Evolutionary conservation across 441 rosid genomes (phyloP).

Genomic region (Mallotus repandus): DNA sequence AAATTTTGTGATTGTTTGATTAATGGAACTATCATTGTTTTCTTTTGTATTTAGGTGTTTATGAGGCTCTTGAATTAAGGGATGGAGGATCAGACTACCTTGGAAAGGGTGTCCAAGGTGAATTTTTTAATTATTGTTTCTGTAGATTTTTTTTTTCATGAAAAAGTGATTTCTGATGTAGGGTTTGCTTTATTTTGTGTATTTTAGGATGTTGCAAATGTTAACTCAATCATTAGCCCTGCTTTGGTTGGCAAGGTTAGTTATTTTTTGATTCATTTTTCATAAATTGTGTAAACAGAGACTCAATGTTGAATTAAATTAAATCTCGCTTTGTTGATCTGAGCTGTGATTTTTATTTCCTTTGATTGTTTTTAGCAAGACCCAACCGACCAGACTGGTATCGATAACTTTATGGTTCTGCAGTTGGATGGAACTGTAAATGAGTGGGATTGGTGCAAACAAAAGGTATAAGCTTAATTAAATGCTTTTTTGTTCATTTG

Average conservation of each 20-base stretch:
- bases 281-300: neutral
- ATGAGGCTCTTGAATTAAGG: conserved; percentile 93
- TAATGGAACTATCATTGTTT: neutral
- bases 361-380: conserved; percentile 41
- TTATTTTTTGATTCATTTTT: neutral
- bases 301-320: neutral
- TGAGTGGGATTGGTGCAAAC: conserved; percentile 99
- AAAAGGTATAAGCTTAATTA: conserved; percentile 54
- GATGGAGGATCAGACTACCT: conserved; percentile 97
- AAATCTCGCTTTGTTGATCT: neutral
- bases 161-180: neutral
- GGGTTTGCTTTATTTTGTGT: neutral
- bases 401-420: conserved; percentile 90
- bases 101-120: conserved; percentile 93
- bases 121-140: neutral
- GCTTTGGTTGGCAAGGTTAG: conserved; percentile 90
- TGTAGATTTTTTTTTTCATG: neutral
- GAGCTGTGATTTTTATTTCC: too few relatives aligned
- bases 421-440: conserved; percentile 92
- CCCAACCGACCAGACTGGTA: conserved; percentile 80
- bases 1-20: too few relatives aligned
- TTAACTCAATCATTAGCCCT: conserved; percentile 79
- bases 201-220: conserved; percentile 82
- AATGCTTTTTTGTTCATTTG: neutral
- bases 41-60: conserved; percentile 50